Conservation (phyloP, 2,329 filamentous ascomycete species). For the Pyrenochaeta sp. region DNA sequence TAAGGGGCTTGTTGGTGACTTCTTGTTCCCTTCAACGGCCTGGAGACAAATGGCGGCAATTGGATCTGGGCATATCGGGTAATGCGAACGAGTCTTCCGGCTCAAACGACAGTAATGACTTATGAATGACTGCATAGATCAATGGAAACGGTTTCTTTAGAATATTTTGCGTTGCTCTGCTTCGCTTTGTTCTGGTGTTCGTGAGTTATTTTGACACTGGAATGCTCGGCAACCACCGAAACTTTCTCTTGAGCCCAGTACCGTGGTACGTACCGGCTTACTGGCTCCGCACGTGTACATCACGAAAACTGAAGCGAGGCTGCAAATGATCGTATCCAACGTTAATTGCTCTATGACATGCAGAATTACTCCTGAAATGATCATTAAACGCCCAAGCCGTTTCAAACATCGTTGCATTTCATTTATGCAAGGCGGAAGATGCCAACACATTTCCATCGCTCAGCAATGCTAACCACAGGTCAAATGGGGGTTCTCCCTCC, state of each 20-base stretch:
- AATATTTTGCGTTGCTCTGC: neutral
- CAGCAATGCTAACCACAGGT: conserved; percentile 9
- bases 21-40: no score
- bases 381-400: conserved; percentile 16
- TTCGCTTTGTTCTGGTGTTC: neutral
- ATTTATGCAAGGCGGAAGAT: conserved; percentile 19
- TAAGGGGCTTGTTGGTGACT: neutral
- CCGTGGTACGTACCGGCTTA: neutral
- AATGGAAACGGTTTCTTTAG: neutral
- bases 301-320: neutral
- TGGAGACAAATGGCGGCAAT: neutral
- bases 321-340: conserved; percentile 1
- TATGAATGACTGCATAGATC: neutral
- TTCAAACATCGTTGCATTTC: conserved; percentile 5
- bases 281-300: neutral
- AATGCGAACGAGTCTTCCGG: conserved; percentile 1
- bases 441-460: conserved; percentile 10
- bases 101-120: conserved; percentile 1
- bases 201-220: neutral
- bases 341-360: conserved; percentile 11
- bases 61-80: neutral
- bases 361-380: conserved; percentile 12
- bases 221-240: neutral
- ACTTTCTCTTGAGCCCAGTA: neutral
- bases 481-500: no score